These are phyloP conservation scores for Sporothrix brunneoviolacea DNA, from an alignment of 2,329 filamentous ascomycete species.

Conservation along the genomic window DNA sequence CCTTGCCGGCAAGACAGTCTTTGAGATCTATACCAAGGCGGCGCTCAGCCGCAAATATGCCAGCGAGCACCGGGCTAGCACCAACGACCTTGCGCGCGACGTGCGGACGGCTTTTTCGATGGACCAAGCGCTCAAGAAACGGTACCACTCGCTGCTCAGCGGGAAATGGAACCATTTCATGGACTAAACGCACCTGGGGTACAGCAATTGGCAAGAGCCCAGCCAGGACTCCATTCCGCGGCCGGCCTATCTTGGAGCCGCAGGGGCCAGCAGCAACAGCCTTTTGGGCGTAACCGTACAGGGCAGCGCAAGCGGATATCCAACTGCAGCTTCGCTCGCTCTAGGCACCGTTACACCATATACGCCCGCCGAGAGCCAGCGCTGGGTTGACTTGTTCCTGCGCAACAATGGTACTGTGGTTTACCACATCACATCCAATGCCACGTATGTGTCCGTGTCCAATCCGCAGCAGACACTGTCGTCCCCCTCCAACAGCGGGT, in stretches of 20 bases:
- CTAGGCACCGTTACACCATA: conserved; percentile 19
- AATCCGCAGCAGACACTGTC: no score
- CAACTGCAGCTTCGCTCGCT: conserved; percentile 31
- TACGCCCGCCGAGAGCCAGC: conserved; percentile 27
- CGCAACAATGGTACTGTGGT: conserved; percentile 34
- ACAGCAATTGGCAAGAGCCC: conserved; percentile 44
- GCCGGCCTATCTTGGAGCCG: no score
- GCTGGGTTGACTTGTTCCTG: conserved; percentile 42
- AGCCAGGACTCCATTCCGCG: conserved; percentile 43
- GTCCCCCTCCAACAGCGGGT: no score
- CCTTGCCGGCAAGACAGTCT: conserved; percentile 44
- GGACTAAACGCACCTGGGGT: conserved; percentile 42
- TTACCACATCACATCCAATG: conserved; percentile 34
- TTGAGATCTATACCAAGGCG: conserved; percentile 42
- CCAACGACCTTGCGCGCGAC: conserved; percentile 36
- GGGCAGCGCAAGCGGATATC: conserved; percentile 41
- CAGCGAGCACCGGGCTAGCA: conserved; percentile 37
- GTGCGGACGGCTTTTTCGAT: conserved; percentile 35
- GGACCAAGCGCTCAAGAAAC: conserved; percentile 36
- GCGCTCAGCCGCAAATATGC: conserved; percentile 40
- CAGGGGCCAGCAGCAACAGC: not conserved
- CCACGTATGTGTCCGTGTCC: no score
- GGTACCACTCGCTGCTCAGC: conserved; percentile 36
- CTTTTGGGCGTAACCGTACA: conserved; percentile 44
- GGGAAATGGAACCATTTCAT: conserved; percentile 37